Percentiles rank a stretch among this genome's conserved stretches.
These are phyloP conservation scores for Lasiosphaeriaceae sp. DNA, from an alignment of 495 filamentous ascomycete genomes.

Conservation along the genomic window DNA sequence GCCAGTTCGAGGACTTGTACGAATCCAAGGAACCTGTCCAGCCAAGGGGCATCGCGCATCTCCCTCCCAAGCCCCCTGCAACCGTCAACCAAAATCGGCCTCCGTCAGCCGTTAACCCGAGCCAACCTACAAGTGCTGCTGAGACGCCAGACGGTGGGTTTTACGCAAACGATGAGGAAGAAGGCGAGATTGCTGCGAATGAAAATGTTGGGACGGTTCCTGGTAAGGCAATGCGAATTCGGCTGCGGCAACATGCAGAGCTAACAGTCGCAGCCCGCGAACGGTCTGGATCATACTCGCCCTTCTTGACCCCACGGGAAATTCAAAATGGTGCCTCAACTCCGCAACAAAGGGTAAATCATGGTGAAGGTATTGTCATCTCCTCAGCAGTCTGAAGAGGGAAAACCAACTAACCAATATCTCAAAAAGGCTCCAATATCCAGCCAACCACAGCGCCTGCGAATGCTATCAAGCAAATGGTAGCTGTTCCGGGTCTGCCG, in stretches of 20 bases:
- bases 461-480: too few relatives aligned
- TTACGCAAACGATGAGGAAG: slow-evolving; percentile 29
- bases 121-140: slow-evolving; percentile 18
- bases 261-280: slow-evolving; percentile 30
- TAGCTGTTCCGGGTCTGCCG: too few relatives aligned
- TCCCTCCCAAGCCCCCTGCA: slow-evolving; percentile 3
- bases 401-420: not conserved
- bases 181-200: slow-evolving; percentile 6
- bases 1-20: slow-evolving; percentile 50
- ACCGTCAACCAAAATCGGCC: slow-evolving; percentile 10
- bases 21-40: slow-evolving; percentile 27
- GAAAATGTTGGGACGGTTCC: slow-evolving; percentile 2
- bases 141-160: slow-evolving; percentile 29
- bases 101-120: slow-evolving; percentile 2
- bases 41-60: slow-evolving; percentile 3
- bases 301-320: slow-evolving; percentile 45
- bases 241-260: not conserved
- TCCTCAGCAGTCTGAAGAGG: not conserved
- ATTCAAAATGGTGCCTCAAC: slow-evolving; percentile 27
- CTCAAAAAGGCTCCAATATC: too few relatives aligned
- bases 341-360: not conserved
- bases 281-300: slow-evolving; percentile 50
- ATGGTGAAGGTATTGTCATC: not conserved
- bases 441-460: not conserved
- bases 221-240: not conserved